Evolutionary conservation across 2,329 filamentous ascomycete genomes (phyloP).

Genomic region (Aspergillus fumigatiaffinis): DNA sequence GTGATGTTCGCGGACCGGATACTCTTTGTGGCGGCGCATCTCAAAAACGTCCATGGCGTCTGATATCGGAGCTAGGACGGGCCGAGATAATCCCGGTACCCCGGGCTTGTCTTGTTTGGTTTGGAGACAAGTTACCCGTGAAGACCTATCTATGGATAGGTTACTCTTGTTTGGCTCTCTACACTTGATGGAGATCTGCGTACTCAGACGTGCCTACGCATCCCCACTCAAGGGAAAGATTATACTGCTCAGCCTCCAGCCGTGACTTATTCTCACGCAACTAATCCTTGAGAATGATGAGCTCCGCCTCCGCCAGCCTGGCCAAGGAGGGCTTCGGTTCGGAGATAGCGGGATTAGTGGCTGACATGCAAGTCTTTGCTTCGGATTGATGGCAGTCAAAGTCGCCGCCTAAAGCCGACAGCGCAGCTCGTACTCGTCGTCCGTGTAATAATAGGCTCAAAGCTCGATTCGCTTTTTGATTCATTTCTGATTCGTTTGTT

Average conservation of each 20-base stretch:
- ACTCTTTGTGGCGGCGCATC: conserved; percentile 1
- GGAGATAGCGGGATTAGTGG: conserved; percentile 22
- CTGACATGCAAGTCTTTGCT: not conserved
- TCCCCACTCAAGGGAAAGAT: too few relatives aligned
- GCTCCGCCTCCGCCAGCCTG: too few relatives aligned
- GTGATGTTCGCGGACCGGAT: conserved; percentile 10
- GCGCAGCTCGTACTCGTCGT: not conserved
- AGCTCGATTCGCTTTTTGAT: not conserved
- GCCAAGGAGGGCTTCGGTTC: conserved; percentile 4
- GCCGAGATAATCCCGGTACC: conserved; percentile 15
- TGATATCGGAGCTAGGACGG: conserved; percentile 30
- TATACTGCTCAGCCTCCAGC: too few relatives aligned
- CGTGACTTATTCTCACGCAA: too few relatives aligned
- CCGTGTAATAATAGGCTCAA: not conserved
- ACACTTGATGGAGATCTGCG: not conserved
- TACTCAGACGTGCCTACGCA: not conserved
- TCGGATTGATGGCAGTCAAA: not conserved
- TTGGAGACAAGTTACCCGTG: not conserved
- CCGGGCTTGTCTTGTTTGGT: not conserved
- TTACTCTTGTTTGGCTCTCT: not conserved
- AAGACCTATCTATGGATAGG: not conserved
- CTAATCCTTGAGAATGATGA: not conserved
- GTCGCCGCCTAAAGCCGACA: not conserved
- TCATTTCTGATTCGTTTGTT: not conserved
- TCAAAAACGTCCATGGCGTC: conserved; percentile 14